Evolutionary conservation across 2,329 filamentous ascomycete genomes (phyloP).

Genomic region (Elsinoe arachidis): DNA sequence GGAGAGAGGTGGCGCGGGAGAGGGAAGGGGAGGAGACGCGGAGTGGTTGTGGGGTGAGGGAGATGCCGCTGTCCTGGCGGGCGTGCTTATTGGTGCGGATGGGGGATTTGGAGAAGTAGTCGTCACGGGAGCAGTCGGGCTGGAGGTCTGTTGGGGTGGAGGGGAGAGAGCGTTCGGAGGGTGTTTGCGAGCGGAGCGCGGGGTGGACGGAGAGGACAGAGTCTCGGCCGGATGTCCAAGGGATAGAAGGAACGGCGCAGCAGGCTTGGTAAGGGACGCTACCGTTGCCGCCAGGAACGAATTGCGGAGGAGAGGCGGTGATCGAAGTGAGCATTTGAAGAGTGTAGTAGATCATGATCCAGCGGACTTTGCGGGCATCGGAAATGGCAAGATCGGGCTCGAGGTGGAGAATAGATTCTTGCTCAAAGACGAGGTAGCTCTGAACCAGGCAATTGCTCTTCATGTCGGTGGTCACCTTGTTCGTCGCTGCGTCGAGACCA

Average conservation of each 20-base stretch:
- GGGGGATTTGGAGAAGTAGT: constrained; percentile 23
- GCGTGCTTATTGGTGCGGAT: neutral
- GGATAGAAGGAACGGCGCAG: constrained; percentile 18
- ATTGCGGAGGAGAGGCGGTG: constrained; percentile 44
- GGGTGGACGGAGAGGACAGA: constrained; percentile 52
- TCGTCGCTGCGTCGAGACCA: constrained; percentile 45
- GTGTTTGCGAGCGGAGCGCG: constrained; percentile 34
- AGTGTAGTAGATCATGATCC: constrained; percentile 66
- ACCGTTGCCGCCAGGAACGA: neutral
- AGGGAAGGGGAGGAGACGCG: constrained; percentile 13
- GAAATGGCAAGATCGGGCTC: constrained; percentile 52
- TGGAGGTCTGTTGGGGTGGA: constrained; percentile 24
- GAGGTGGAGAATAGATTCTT: constrained; percentile 45
- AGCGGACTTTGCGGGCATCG: constrained; percentile 68
- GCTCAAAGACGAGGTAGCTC: constrained; percentile 63
- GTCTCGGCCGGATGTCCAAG: constrained; percentile 50
- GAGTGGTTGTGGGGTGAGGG: constrained; percentile 14
- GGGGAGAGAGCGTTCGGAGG: constrained; percentile 27
- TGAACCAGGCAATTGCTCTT: constrained; percentile 48
- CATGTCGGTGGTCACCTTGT: constrained; percentile 30
- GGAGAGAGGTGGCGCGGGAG: constrained; percentile 12
- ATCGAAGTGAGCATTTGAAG: constrained; percentile 64
- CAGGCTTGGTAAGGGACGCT: constrained; percentile 6
- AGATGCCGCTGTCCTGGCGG: constrained; percentile 5
- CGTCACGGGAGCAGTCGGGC: constrained; percentile 39